Conservation (phyloP, 2,329 filamentous ascomycete genomes). For the Rugonectria rugulosa region DNA sequence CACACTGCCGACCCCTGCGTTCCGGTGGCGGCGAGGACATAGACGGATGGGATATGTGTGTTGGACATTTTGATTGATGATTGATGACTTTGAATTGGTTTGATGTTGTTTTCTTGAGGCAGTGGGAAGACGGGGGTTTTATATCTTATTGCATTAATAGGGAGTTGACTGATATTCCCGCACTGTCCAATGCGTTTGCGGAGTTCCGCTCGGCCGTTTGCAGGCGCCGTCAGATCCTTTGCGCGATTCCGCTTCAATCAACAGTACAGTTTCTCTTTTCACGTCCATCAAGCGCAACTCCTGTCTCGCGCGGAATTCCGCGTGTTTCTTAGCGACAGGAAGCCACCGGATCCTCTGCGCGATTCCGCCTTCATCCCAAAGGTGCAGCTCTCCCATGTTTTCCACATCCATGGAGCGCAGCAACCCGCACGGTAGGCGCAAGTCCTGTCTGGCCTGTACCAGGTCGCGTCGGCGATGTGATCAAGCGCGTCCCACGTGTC, state of each 20-base stretch:
- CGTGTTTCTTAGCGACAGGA: too few species aligned
- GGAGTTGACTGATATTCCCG: background rate
- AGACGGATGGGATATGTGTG: background rate
- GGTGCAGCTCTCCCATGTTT: background rate
- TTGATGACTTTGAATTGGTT: background rate
- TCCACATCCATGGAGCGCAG: slow-evolving; percentile 7
- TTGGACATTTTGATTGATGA: slow-evolving; percentile 5
- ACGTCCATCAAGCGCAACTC: too few species aligned
- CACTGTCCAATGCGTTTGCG: background rate
- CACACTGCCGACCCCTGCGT: slow-evolving; percentile 8
- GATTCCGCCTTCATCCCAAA: background rate
- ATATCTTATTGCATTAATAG: background rate
- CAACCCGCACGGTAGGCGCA: slow-evolving; percentile 3
- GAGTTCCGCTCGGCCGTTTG: background rate
- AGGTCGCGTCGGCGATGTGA: slow-evolving; percentile 4
- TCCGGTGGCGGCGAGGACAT: slow-evolving; percentile 8
- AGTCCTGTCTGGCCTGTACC: slow-evolving; percentile 6
- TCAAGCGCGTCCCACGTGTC: slow-evolving; percentile 4
- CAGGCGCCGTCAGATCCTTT: background rate
- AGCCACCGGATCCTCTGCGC: background rate
- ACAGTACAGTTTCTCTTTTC: too few species aligned
- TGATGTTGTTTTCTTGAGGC: background rate
- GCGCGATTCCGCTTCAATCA: background rate
- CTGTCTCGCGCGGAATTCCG: too few species aligned
- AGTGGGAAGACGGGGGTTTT: background rate